Conservation (phyloP, 2,329 filamentous ascomycete species). For the Aureobasidium sp. region DNA sequence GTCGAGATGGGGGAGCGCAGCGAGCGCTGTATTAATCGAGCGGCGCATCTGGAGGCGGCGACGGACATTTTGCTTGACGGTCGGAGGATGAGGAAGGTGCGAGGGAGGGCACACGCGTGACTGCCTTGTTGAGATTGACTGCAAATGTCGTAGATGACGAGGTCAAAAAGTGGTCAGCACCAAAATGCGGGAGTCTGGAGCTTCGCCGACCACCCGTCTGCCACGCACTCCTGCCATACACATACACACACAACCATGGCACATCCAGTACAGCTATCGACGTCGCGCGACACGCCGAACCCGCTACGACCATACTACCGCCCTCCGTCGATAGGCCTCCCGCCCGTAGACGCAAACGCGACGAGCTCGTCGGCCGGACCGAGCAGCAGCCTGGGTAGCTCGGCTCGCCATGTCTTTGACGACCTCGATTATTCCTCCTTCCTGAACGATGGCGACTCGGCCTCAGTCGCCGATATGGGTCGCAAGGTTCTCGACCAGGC, state of each 20-base stretch:
- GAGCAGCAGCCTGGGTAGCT: conserved; percentile 47
- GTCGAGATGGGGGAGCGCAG: conserved; percentile 1
- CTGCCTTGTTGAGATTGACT: neutral
- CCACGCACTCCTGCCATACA: neutral
- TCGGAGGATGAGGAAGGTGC: neutral
- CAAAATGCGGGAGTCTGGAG: neutral
- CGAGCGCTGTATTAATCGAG: conserved; percentile 2
- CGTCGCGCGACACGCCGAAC: conserved; percentile 47
- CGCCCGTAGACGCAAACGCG: conserved; percentile 35
- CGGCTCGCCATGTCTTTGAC: conserved; percentile 77
- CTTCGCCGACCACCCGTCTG: neutral
- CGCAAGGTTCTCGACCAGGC: conserved; percentile 76
- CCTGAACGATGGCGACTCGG: conserved; percentile 62
- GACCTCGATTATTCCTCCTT: conserved; percentile 92
- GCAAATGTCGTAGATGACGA: neutral
- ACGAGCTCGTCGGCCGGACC: conserved; percentile 29
- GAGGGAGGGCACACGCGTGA: neutral
- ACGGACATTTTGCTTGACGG: neutral
- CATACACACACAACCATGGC: conserved; percentile 15
- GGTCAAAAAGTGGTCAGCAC: conserved; percentile 1
- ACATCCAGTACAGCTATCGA: conserved; percentile 32
- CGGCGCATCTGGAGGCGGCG: conserved; percentile 5
- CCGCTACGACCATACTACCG: conserved; percentile 66
- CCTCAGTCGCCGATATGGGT: conserved; percentile 64
- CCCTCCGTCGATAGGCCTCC: conserved; percentile 59